These are phyloP conservation scores for Sporothrix phasma DNA, from an alignment of 2,329 filamentous ascomycete genomes.

Conservation along the genomic window DNA sequence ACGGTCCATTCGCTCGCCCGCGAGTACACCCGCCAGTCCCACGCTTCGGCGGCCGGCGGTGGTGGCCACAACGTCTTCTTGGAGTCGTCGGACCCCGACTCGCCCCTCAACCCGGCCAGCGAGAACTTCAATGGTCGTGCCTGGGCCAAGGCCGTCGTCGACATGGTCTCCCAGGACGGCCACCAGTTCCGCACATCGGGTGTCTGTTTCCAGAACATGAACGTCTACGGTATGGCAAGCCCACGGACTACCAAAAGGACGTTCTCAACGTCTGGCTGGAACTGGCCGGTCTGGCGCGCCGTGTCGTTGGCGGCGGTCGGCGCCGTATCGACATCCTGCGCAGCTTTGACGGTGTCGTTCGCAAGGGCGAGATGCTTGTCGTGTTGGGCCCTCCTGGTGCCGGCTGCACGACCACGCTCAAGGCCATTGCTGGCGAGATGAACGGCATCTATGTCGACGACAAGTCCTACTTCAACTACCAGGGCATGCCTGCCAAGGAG, in stretches of 20 bases:
- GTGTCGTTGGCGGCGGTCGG: slow-evolving; percentile 42
- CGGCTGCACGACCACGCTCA: slow-evolving; percentile 78
- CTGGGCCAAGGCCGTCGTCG: slow-evolving; percentile 52
- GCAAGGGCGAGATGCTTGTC: slow-evolving; percentile 64
- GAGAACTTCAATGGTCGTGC: slow-evolving; percentile 41
- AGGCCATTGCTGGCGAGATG: slow-evolving; percentile 74
- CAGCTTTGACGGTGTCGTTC: slow-evolving; percentile 57
- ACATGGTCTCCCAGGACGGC: slow-evolving; percentile 42
- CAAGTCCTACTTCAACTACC: slow-evolving; percentile 69
- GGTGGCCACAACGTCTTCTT: slow-evolving; percentile 39
- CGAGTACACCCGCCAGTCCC: slow-evolving; percentile 38
- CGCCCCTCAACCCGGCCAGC: slow-evolving; percentile 39
- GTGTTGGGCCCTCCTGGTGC: slow-evolving; percentile 61
- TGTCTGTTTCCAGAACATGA: slow-evolving; percentile 57
- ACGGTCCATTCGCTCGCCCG: slow-evolving; percentile 47
- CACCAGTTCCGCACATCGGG: slow-evolving; percentile 50
- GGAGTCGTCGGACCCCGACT: slow-evolving; percentile 28
- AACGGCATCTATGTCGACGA: slow-evolving; percentile 67
- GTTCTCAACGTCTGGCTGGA: slow-evolving; percentile 53
- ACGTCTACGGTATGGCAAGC: slow-evolving; percentile 57
- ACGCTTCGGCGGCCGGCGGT: slow-evolving; percentile 18
- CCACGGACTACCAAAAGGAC: slow-evolving; percentile 62
- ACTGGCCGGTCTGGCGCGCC: slow-evolving; percentile 32
- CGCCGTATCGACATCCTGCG: slow-evolving; percentile 58
- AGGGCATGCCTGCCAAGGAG: slow-evolving; percentile 59